These are phyloP conservation scores for Hansfordia pulvinata DNA, from an alignment of 2,329 filamentous ascomycete species.

Conservation along the genomic window DNA sequence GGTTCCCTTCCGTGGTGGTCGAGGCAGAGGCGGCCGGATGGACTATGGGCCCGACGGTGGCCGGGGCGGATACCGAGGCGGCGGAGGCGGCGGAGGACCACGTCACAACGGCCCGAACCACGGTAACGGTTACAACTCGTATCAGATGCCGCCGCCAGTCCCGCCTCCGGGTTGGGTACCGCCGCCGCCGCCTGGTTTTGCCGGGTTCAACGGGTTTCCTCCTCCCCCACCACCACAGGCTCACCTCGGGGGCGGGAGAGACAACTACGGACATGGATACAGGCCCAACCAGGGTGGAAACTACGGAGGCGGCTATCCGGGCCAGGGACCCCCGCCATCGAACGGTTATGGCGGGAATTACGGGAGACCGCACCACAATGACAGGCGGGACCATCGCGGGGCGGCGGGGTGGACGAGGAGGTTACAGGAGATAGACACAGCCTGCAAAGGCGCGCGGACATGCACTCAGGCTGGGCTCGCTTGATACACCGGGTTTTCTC, in stretches of 20 bases:
- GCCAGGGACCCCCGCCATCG: conserved; percentile 10
- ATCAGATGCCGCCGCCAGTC: conserved; percentile 13
- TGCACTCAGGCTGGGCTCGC: no score
- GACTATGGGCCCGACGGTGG: conserved; percentile 18
- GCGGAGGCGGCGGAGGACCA: conserved; percentile 6
- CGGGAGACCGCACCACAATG: conserved; percentile 10
- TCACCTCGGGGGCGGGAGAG: conserved; percentile 9
- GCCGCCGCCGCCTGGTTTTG: conserved; percentile 24
- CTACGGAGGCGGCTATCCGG: conserved; percentile 11
- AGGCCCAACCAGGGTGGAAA: conserved; percentile 8
- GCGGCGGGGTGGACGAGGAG: no score
- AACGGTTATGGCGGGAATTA: conserved; percentile 12
- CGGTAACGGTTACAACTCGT: conserved; percentile 16
- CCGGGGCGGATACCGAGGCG: conserved; percentile 8
- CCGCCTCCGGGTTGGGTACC: conserved; percentile 20
- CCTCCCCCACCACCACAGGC: conserved; percentile 21
- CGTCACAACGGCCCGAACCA: conserved; percentile 32
- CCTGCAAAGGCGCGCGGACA: no score
- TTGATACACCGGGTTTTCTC: no score
- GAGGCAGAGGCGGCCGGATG: conserved; percentile 14
- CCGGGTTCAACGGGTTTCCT: conserved; percentile 21
- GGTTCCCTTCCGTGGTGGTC: conserved; percentile 37
- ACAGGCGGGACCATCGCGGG: no score
- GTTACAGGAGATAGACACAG: no score
- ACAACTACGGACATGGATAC: conserved; percentile 10